Evolutionary conservation across 2,329 filamentous ascomycete genomes (phyloP).

Genomic region (Alternaria metachromatica): DNA sequence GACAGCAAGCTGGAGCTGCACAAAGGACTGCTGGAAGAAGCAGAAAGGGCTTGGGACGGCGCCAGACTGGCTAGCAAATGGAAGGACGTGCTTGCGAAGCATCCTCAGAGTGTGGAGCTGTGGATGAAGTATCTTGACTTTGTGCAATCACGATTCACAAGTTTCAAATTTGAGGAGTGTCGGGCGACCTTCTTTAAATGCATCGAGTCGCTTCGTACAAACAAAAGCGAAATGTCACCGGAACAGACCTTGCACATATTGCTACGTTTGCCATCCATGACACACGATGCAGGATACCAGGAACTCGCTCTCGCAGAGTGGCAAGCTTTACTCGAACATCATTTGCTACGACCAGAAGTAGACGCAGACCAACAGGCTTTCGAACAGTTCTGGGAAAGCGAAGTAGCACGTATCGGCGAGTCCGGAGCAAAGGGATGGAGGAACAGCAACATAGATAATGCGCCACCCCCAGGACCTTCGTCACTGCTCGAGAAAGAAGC

Average conservation of each 20-base stretch:
- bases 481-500: conserved; percentile 5
- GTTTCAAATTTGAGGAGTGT: conserved; percentile 72
- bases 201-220: conserved; percentile 51
- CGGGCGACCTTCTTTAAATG: conserved; percentile 67
- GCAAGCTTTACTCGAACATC: conserved; percentile 81
- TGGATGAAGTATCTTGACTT: conserved; percentile 79
- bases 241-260: conserved; percentile 68
- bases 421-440: conserved; percentile 73
- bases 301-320: conserved; percentile 81
- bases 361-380: conserved; percentile 52
- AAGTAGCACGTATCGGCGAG: conserved; percentile 81
- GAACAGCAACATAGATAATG: conserved; percentile 49
- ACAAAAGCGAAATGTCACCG: conserved; percentile 1
- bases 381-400: conserved; percentile 84
- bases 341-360: conserved; percentile 68
- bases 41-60: conserved; percentile 73
- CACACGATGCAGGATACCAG: conserved; percentile 77
- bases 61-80: conserved; percentile 69
- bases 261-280: conserved; percentile 74
- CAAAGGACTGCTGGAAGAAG: conserved; percentile 75
- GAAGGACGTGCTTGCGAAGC: conserved; percentile 64
- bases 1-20: conserved; percentile 66
- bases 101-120: conserved; percentile 65
- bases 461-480: conserved; percentile 1
- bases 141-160: conserved; percentile 69